Base-by-base conservation (phyloP, 192 early-diverging fungal species). In the Coemansia sp. region DNA sequence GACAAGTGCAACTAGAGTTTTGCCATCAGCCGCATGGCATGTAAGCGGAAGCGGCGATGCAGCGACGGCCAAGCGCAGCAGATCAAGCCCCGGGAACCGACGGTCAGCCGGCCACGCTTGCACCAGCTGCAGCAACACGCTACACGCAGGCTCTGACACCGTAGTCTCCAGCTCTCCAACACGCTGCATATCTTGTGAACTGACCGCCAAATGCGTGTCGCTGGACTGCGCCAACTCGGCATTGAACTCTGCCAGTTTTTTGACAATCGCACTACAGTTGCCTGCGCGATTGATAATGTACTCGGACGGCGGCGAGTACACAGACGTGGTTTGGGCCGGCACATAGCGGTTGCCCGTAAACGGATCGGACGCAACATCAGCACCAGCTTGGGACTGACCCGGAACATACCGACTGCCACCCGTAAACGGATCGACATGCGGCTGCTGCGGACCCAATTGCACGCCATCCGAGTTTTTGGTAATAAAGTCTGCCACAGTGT, bases 401-500 rank as follows among this genome's bases (percentile, higher is more conserved):
- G 89, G 89, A 43, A 85, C 86, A 62, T 91, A 91, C 23, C 89
- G 83, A 43, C 64, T 84, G 5, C 72, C 69, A 8, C 88, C 88
- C 53, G 82, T 74, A 27, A 78, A 81, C 57, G 70, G 55, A 43
- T 81, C 69, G 0, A 55, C 61, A 55, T 60, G 45, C 14, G 52
- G 2, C 25, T 25, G 23, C 23, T n/a, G 43, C 12, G 49, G 15
- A 11, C 67, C 65, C 15, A 38, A 55, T 48, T 84, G 79, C 5
- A 84, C 84, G 14, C 73, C 87, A 8, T 86, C 76, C 6, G 95
- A 81, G 71, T 98, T 99, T 50, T 86, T 85, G 7, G 84, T 88
- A 43, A 99, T 97, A 73, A 99, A 99, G 61, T 94, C 85, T 5
- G 90, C 98, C 38, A 99, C 90, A 62, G 95, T 89, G 55, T 99